These are phyloP conservation scores for Heliamphora exappendiculata DNA, from an alignment of 148 eudicot genomes.

Conservation along the genomic window DNA sequence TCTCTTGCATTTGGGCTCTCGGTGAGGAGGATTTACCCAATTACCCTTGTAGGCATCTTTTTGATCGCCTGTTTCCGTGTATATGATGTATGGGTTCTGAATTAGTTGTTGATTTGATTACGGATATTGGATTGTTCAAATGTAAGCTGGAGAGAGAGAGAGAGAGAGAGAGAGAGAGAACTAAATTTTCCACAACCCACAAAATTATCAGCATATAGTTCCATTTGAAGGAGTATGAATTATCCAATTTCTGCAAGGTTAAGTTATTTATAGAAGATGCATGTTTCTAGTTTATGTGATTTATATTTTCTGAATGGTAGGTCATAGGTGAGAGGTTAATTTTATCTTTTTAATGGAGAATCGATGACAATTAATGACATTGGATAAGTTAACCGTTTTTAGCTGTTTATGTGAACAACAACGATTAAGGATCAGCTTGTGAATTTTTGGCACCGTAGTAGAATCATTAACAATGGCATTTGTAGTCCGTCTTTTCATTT, in stretches of 20 bases:
- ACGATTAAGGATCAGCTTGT: too few relatives aligned
- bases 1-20: not conserved
- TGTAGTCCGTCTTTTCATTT: not conserved
- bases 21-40: not conserved
- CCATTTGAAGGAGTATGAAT: not conserved
- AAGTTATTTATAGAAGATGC: not conserved
- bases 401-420: not conserved
- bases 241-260: not conserved
- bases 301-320: not conserved
- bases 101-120: conserved; percentile 6
- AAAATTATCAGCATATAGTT: not conserved
- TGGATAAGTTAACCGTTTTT: not conserved
- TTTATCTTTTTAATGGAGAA: not conserved
- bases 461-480: too few relatives aligned
- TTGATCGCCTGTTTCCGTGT: not conserved
- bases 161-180: not conserved
- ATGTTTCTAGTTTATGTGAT: not conserved
- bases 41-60: not conserved
- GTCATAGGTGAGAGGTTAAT: not conserved
- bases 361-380: not conserved
- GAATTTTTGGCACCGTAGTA: too few relatives aligned
- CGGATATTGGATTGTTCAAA: conserved; percentile 3
- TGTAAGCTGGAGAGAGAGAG: not conserved
- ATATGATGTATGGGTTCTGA: not conserved
- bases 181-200: not conserved